phyloP scores from a whole-genome alignment of 2,329 filamentous ascomycete species.

The Hymenoscyphus infarciens region DNA sequence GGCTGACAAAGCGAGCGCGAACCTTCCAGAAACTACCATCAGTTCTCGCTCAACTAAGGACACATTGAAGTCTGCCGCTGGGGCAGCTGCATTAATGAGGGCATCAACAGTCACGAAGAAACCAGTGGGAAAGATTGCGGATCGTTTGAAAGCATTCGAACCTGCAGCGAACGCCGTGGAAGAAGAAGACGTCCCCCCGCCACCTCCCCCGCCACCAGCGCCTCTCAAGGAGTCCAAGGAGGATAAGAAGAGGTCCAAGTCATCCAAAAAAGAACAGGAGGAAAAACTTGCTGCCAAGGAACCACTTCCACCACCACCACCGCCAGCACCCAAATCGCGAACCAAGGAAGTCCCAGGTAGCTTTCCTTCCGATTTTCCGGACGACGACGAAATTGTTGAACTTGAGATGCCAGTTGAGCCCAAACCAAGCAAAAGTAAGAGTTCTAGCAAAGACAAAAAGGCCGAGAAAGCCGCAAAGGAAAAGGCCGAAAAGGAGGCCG shows the following conservation, averaged over 20 bases:
- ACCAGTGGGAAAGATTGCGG: conserved; percentile 50
- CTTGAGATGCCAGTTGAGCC: conserved; percentile 47
- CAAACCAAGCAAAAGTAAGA: conserved; percentile 41
- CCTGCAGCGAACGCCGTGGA: conserved; percentile 36
- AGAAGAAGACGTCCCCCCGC: conserved; percentile 31
- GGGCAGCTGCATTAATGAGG: conserved; percentile 41
- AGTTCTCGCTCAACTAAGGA: conserved; percentile 37
- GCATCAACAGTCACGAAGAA: conserved; percentile 42
- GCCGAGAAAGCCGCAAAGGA: background rate
- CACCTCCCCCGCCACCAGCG: conserved; percentile 38
- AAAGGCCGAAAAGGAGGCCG: background rate
- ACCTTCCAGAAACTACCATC: conserved; percentile 44
- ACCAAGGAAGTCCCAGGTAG: conserved; percentile 49
- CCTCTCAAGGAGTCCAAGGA: conserved; percentile 43
- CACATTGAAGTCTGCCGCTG: conserved; percentile 25
- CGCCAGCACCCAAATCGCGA: conserved; percentile 35
- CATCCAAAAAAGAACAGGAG: conserved; percentile 38
- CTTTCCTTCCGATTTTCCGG: conserved; percentile 50
- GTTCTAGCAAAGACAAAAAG: conserved; percentile 37
- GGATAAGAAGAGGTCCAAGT: conserved; percentile 42
- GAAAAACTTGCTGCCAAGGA: conserved; percentile 39
- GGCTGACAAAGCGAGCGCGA: conserved; percentile 46
- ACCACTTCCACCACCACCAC: conserved; percentile 34
- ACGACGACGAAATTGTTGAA: conserved; percentile 44
- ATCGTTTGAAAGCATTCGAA: conserved; percentile 56